Conservation (phyloP, 305 asterid species). For the Ajuga reptans region DNA sequence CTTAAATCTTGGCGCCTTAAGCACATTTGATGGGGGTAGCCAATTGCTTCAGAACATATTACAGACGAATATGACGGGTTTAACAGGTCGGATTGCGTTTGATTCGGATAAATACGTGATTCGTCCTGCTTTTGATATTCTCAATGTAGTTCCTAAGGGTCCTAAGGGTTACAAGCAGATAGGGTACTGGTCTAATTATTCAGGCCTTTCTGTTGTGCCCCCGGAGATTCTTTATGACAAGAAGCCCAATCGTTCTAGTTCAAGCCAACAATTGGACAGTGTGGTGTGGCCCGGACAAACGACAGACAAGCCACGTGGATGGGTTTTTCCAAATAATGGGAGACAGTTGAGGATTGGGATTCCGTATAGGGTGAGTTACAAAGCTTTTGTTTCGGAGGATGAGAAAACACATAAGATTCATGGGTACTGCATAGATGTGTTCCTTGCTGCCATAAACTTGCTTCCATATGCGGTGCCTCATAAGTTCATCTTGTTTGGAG, state of each 20-base stretch:
- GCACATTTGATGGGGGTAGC: slow-evolving; percentile 60
- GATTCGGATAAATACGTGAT: slow-evolving; percentile 35
- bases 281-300: slow-evolving; percentile 76
- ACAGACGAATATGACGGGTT: slow-evolving; percentile 53
- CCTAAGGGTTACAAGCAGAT: slow-evolving; percentile 36
- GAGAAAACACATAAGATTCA: slow-evolving; percentile 27
- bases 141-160: slow-evolving; percentile 46
- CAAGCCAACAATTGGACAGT: slow-evolving; percentile 41
- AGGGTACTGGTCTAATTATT: slow-evolving; percentile 50
- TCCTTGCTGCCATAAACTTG: slow-evolving; percentile 58
- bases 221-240: slow-evolving; percentile 54
- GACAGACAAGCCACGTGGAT: slow-evolving; percentile 56
- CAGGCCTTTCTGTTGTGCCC: slow-evolving; percentile 52
- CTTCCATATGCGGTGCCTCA: slow-evolving; percentile 72
- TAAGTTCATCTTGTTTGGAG: slow-evolving; percentile 54
- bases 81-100: slow-evolving; percentile 57
- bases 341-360: slow-evolving; percentile 61
- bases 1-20: slow-evolving; percentile 50
- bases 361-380: slow-evolving; percentile 61
- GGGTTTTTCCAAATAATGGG: slow-evolving; percentile 68
- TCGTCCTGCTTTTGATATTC: slow-evolving; percentile 63
- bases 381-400: slow-evolving; percentile 47
- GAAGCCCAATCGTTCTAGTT: slow-evolving; percentile 44
- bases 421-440: slow-evolving; percentile 73
- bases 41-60: slow-evolving; percentile 41